Evolutionary conservation across 2,329 filamentous ascomycete genomes (phyloP).

Genomic region (Fusarium drepaniforme): DNA sequence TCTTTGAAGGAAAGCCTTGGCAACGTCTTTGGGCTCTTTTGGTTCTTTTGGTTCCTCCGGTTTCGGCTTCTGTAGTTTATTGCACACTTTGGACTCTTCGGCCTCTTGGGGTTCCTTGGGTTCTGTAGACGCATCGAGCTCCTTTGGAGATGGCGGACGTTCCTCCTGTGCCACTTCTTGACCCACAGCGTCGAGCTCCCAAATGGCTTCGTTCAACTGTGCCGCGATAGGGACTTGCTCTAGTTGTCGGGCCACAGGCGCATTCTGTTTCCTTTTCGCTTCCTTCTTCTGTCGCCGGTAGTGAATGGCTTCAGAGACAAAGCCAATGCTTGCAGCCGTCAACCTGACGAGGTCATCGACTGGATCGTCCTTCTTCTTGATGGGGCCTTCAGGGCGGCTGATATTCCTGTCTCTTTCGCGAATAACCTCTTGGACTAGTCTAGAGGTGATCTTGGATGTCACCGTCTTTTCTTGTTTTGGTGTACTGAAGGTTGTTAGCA

Average conservation of each 20-base stretch:
- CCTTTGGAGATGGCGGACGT: neutral
- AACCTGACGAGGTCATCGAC: conserved; percentile 6
- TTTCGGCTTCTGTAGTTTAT: neutral
- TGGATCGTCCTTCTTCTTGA: neutral
- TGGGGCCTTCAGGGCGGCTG: neutral
- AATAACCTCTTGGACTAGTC: neutral
- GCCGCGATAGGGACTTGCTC: neutral
- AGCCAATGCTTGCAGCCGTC: conserved; percentile 10
- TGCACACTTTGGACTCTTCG: neutral
- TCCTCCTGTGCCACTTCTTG: neutral
- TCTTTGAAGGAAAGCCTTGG: neutral
- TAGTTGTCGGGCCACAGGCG: neutral
- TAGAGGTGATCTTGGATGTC: neutral
- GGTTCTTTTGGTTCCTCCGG: neutral
- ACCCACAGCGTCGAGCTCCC: neutral
- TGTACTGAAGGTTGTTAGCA: neutral
- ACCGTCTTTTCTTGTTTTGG: neutral
- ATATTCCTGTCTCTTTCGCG: neutral
- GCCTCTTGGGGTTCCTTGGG: neutral
- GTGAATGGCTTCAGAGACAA: conserved; percentile 9
- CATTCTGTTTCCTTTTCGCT: neutral
- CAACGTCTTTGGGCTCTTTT: neutral
- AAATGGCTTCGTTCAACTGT: neutral
- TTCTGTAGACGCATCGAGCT: neutral
- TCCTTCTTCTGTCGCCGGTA: conserved; percentile 10